These are phyloP conservation scores for Aspergillus japonicus DNA, from an alignment of 2,329 filamentous ascomycete species.

Conservation along the genomic window DNA sequence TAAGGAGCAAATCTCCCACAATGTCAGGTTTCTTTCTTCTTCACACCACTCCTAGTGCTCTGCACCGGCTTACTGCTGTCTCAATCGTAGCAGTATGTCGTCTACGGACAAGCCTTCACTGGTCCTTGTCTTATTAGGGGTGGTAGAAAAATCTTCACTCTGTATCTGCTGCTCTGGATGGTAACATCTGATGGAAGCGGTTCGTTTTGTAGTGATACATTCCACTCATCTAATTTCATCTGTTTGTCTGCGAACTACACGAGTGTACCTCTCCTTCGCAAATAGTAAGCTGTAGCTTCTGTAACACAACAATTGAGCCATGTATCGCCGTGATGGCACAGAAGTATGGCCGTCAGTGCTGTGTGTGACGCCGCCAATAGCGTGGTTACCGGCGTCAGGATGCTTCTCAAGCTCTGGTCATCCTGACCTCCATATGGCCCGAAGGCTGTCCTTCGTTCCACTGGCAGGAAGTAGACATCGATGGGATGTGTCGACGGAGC, in stretches of 20 bases:
- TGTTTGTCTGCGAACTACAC: neutral
- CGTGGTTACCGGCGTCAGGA: neutral
- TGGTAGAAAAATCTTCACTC: conserved; percentile 66
- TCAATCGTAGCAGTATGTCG: conserved; percentile 32
- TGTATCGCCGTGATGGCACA: neutral
- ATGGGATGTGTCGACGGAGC: neutral
- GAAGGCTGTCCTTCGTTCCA: neutral
- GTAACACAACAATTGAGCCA: neutral
- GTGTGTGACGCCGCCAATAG: neutral
- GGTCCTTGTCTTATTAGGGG: conserved; percentile 48
- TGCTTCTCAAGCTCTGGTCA: neutral
- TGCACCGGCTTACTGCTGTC: conserved; percentile 40
- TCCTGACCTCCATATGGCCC: neutral
- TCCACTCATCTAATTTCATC: conserved; percentile 23
- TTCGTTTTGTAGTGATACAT: conserved; percentile 77
- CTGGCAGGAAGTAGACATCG: neutral
- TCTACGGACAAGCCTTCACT: conserved; percentile 37
- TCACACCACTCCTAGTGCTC: conserved; percentile 42
- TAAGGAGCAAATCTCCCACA: conserved; percentile 22
- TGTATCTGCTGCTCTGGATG: conserved; percentile 88
- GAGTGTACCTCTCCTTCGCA: neutral
- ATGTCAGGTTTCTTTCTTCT: conserved; percentile 20
- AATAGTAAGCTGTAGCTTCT: neutral
- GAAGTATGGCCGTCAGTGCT: neutral
- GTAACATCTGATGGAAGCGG: conserved; percentile 69